Conservation (phyloP, 306 rosid genomes). For the Medicago ruthenica region DNA sequence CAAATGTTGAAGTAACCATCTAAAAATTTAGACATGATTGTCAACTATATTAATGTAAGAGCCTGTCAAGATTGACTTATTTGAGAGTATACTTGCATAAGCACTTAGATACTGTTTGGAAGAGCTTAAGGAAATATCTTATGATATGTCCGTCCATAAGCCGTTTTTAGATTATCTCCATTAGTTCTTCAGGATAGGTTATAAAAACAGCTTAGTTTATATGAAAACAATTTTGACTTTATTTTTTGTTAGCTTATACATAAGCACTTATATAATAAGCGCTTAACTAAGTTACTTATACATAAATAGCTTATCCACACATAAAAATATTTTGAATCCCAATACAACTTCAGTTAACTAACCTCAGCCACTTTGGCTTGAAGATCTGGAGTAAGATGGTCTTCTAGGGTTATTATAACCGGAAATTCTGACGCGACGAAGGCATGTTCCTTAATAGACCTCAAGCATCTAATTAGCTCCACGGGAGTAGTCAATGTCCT, state of each 20-base stretch:
- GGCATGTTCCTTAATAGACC: constrained; percentile 81
- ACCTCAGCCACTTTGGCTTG: constrained; percentile 96
- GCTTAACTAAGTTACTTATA: not conserved
- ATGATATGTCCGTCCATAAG: not conserved
- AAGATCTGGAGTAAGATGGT: constrained; percentile 91
- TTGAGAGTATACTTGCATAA: not conserved
- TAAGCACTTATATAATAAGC: not conserved
- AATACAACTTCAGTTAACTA: constrained; percentile 38
- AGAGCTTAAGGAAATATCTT: not conserved
- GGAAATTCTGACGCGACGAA: constrained; percentile 88
- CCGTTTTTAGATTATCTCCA: not conserved
- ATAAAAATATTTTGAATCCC: constrained; percentile 8
- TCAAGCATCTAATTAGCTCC: constrained; percentile 84
- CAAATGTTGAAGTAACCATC: constrained; percentile 82
- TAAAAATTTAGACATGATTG: constrained; percentile 48
- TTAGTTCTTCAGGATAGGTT: not conserved
- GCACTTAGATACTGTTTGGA: not conserved
- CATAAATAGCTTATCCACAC: not conserved
- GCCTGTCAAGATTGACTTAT: not conserved
- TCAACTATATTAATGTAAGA: constrained; percentile 36
- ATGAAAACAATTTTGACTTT: no score
- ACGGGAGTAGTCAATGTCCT: constrained; percentile 98
- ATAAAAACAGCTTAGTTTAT: not conserved
- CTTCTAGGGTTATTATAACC: constrained; percentile 90
- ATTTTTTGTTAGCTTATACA: not conserved